phyloP scores from a whole-genome alignment of 257 asterid species.

The Verbena officinalis region DNA sequence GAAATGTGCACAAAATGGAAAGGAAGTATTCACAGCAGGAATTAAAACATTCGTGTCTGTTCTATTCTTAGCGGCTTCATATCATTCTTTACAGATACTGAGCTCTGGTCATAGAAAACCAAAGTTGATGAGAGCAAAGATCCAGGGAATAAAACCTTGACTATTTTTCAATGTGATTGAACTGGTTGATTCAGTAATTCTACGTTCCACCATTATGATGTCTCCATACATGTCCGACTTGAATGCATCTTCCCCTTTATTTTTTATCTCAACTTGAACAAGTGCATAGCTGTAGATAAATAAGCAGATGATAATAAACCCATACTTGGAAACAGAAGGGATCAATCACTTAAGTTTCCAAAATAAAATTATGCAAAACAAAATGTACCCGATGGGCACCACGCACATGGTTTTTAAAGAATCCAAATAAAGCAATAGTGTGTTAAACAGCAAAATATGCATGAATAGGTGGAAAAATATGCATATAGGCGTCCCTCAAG shows the following conservation, averaged over 20 bases:
- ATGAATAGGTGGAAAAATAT: conserved; percentile 1
- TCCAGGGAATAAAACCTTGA: conserved; percentile 58
- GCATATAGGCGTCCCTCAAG: conserved; percentile 3
- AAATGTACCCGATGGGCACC: conserved; percentile 15
- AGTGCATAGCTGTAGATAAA: conserved; percentile 68
- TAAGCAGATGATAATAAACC: conserved; percentile 12
- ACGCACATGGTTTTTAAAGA: conserved; percentile 14
- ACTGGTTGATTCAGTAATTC: conserved; percentile 69
- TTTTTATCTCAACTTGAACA: conserved; percentile 83
- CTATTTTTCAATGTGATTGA: conserved; percentile 59
- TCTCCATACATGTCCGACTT: conserved; percentile 79
- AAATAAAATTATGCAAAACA: conserved; percentile 3
- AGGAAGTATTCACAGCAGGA: background rate
- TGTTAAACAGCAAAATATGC: background rate
- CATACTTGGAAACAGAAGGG: background rate
- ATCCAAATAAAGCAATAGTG: background rate
- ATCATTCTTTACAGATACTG: conserved; percentile 18
- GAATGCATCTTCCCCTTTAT: conserved; percentile 92
- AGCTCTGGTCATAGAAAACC: conserved; percentile 12
- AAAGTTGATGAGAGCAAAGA: conserved; percentile 21
- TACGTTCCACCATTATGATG: conserved; percentile 71
- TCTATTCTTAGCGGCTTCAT: background rate
- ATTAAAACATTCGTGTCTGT: conserved; percentile 9
- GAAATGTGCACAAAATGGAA: background rate
- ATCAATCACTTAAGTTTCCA: background rate